These are phyloP conservation scores for Spinacia oleracea DNA, from an alignment of 179 eudicot genomes.

Conservation along the genomic window DNA sequence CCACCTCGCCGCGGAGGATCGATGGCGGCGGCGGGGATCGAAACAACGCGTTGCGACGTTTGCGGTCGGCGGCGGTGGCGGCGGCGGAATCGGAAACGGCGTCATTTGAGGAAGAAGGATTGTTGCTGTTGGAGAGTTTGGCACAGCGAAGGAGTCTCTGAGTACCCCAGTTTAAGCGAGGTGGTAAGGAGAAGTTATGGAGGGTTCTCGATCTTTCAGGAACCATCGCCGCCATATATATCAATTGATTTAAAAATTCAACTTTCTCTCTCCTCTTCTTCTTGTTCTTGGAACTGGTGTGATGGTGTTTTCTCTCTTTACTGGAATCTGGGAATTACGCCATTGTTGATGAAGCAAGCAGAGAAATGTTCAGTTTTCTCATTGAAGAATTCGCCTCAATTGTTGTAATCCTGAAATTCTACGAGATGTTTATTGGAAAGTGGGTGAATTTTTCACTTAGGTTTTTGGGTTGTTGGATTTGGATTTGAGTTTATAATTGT, in stretches of 20 bases:
- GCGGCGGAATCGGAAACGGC: constrained; percentile 16
- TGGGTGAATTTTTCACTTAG: neutral
- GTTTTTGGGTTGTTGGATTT: neutral
- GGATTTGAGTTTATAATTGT: neutral
- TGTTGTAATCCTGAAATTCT: neutral
- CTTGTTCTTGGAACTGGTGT: neutral
- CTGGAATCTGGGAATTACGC: neutral
- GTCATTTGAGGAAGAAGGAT: constrained; percentile 11
- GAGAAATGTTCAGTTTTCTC: neutral
- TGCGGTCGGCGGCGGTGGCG: neutral
- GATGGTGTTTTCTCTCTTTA: neutral
- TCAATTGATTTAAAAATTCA: neutral
- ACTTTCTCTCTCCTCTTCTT: constrained; percentile 2
- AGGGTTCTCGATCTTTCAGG: constrained; percentile 38
- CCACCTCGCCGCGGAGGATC: constrained; percentile 5
- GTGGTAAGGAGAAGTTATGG: constrained; percentile 48
- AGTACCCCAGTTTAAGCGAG: constrained; percentile 42
- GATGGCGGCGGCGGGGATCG: constrained; percentile 10
- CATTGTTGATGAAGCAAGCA: neutral
- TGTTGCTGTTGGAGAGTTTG: constrained; percentile 6
- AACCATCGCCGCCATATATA: constrained; percentile 38
- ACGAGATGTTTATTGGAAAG: neutral
- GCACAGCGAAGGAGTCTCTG: constrained; percentile 44
- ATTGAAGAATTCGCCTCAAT: neutral
- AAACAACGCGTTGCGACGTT: constrained; percentile 14